Evolutionary conservation across 2,329 filamentous ascomycete genomes (phyloP).

Genomic region (Sporothrix inflata): DNA sequence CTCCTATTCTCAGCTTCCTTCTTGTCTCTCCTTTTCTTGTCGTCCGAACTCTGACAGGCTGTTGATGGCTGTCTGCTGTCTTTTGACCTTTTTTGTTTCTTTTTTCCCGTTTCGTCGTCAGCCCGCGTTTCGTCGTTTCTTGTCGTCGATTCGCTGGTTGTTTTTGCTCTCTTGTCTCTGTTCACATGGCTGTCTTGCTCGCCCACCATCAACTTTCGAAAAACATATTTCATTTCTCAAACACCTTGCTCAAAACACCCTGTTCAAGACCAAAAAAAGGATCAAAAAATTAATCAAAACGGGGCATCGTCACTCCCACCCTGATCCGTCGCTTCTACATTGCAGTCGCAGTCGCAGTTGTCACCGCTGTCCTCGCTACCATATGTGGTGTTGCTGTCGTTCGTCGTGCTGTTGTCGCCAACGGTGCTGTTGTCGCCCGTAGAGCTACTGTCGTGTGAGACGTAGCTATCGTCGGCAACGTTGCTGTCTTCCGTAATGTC

Average conservation of each 20-base stretch:
- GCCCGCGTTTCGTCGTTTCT: not conserved
- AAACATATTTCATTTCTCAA: not conserved
- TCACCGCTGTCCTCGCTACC: not conserved
- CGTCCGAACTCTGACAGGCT: slow-evolving; percentile 15
- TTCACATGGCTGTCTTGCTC: not conserved
- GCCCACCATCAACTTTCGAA: not conserved
- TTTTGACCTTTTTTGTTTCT: not conserved
- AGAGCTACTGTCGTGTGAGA: not conserved
- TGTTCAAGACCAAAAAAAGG: not conserved
- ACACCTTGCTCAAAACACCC: not conserved
- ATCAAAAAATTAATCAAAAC: not conserved
- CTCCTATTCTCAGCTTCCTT: not conserved
- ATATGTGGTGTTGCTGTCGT: not conserved
- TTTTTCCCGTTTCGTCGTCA: not conserved
- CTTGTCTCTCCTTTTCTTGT: slow-evolving; percentile 15
- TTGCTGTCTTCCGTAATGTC: not conserved
- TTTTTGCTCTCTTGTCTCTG: not conserved
- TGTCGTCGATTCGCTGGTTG: not conserved
- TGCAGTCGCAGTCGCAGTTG: not conserved
- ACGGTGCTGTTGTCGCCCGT: not conserved
- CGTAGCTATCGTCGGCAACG: not conserved
- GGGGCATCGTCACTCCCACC: not conserved
- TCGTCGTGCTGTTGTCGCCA: not conserved
- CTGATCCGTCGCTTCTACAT: not conserved
- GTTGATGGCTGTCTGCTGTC: not conserved